Percentiles rank a stretch among this genome's conserved stretches.
These are phyloP conservation scores for Fragaria vesca DNA, from an alignment of 306 rosid genomes.

Conservation along the genomic window DNA sequence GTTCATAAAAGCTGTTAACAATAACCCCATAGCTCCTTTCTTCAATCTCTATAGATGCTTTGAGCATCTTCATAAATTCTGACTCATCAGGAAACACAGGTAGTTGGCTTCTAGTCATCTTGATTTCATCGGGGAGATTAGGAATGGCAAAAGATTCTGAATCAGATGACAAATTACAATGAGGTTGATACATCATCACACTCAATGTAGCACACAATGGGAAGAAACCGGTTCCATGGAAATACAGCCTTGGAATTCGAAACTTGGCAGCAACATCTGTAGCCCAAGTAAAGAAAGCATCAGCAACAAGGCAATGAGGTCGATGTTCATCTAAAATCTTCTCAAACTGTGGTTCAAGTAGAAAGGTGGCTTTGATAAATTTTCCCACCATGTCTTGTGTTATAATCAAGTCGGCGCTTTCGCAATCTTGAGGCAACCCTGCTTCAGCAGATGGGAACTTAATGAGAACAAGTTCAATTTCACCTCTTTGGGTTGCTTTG, in stretches of 20 bases:
- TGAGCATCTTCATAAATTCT: conserved; percentile 6
- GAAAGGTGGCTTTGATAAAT: neutral
- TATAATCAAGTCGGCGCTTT: conserved; percentile 8
- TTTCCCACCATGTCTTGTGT: neutral
- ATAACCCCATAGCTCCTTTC: conserved; percentile 44
- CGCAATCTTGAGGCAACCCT: conserved; percentile 40
- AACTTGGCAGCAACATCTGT: conserved; percentile 13
- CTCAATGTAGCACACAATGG: neutral
- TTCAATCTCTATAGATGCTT: conserved; percentile 25
- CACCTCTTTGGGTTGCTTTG: conserved; percentile 4
- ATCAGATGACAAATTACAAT: neutral
- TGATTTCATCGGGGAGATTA: conserved; percentile 14
- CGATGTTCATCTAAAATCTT: neutral
- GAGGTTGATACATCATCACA: neutral
- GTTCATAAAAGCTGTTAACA: conserved; percentile 52
- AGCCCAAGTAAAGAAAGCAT: conserved; percentile 8
- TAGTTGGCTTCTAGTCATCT: neutral
- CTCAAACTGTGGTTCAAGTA: neutral
- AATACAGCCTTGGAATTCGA: conserved; percentile 7
- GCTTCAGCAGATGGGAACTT: conserved; percentile 11
- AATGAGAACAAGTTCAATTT: neutral
- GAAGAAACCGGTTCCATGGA: conserved; percentile 16
- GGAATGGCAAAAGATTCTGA: conserved; percentile 7
- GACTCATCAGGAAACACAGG: neutral
- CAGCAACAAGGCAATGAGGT: conserved; percentile 5